Evolutionary conservation across 306 rosid genomes (phyloP).

Genomic region (Cajanus cajan): DNA sequence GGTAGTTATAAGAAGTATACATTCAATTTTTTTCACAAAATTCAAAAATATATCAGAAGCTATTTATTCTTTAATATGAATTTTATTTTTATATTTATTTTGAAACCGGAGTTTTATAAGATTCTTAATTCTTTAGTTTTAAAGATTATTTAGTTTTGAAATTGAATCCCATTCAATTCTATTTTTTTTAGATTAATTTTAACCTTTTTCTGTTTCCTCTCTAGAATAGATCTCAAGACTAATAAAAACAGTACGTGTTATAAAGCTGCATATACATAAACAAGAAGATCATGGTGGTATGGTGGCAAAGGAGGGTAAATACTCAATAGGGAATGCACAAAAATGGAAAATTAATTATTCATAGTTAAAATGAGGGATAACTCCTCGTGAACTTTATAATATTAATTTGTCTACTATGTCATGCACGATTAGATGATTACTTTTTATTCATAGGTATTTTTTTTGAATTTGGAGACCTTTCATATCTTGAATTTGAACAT

Average conservation of each 20-base stretch:
- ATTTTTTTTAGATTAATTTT: background rate
- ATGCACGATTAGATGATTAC: slow-evolving; percentile 8
- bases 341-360: background rate
- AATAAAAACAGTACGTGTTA: background rate
- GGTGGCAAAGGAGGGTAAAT: background rate
- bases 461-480: background rate
- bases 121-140: no score
- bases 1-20: no score
- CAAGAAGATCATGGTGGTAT: background rate
- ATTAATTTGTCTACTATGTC: background rate
- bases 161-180: no score
- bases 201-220: background rate
- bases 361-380: background rate
- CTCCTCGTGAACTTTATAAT: slow-evolving; percentile 11
- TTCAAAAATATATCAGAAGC: no score
- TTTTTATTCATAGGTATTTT: background rate
- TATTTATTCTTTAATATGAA: no score
- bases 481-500: background rate
- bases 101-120: no score
- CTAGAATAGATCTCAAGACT: background rate
- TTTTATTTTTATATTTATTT: no score
- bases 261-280: background rate
- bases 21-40: no score
- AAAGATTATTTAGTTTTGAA: no score
- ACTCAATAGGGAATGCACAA: background rate